Conservation (phyloP, 2,329 filamentous ascomycete species). For the Exophiala sp. region DNA sequence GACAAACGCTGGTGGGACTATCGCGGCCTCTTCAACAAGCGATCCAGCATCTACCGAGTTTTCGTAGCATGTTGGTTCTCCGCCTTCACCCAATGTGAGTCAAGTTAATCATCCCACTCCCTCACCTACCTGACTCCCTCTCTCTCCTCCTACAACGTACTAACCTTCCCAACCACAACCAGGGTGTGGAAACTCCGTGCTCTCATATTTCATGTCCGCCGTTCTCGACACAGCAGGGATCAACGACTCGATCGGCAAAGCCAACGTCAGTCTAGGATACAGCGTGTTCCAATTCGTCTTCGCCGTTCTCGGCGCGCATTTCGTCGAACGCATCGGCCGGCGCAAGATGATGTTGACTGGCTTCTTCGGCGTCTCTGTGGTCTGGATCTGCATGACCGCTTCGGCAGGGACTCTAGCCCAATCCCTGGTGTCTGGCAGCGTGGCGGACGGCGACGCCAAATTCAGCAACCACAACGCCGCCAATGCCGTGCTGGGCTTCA, state of each 20-base stretch:
- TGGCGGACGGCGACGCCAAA: conserved; percentile 29
- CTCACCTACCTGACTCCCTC: not conserved
- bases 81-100: conserved; percentile 38
- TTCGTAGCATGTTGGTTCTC: conserved; percentile 47
- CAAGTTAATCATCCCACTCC: too few species aligned
- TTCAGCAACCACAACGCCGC: conserved; percentile 37
- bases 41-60: conserved; percentile 47
- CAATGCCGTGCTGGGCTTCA: conserved; percentile 47
- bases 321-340: conserved; percentile 55
- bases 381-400: conserved; percentile 50
- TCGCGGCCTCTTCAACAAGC: conserved; percentile 45
- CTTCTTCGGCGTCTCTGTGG: conserved; percentile 45
- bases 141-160: not conserved
- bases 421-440: conserved; percentile 17
- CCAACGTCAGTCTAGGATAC: conserved; percentile 52
- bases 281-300: conserved; percentile 51
- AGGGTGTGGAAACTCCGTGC: conserved; percentile 31
- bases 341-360: conserved; percentile 52
- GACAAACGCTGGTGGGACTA: conserved; percentile 48
- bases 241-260: conserved; percentile 43
- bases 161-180: not conserved
- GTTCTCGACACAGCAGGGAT: conserved; percentile 50
- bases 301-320: conserved; percentile 51
- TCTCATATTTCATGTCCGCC: conserved; percentile 53
- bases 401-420: conserved; percentile 37